Evolutionary conservation across 164 flowering plant genomes (phyloP).

Genomic region (Pachysandra terminalis): DNA sequence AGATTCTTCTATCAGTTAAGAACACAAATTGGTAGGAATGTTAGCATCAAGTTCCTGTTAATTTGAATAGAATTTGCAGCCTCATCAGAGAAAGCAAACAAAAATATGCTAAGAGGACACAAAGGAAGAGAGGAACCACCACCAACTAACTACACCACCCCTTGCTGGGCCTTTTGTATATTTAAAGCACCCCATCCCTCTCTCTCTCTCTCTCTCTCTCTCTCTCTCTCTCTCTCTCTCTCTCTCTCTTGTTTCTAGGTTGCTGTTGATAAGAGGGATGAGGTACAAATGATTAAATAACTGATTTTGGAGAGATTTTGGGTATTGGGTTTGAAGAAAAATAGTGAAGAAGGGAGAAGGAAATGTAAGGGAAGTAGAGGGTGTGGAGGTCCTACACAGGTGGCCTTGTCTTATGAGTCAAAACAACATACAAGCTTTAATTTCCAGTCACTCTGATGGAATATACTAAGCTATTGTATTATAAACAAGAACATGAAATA

Average conservation of each 20-base stretch:
- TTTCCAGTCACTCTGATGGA: no score
- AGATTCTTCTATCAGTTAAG: slow-evolving; percentile 3
- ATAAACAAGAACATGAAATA: no score
- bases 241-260: no score
- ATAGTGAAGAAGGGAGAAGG: slow-evolving; percentile 19
- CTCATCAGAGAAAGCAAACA: no score
- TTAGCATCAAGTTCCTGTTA: background rate
- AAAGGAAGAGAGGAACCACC: slow-evolving; percentile 18
- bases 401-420: slow-evolving; percentile 51
- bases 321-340: slow-evolving; percentile 17
- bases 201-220: background rate
- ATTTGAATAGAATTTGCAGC: slow-evolving; percentile 1
- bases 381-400: slow-evolving; percentile 47
- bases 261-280: slow-evolving; percentile 25
- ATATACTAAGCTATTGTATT: no score
- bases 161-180: slow-evolving; percentile 11
- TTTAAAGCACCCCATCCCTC: slow-evolving; percentile 12
- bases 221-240: no score
- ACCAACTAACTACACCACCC: slow-evolving; percentile 16
- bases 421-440: background rate
- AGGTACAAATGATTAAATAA: slow-evolving; percentile 32
- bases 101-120: slow-evolving; percentile 18
- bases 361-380: slow-evolving; percentile 40
- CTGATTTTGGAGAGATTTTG: slow-evolving; percentile 24
- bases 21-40: slow-evolving; percentile 6